Conservation (phyloP, 345 rosid species). For the Linum trigynum region DNA sequence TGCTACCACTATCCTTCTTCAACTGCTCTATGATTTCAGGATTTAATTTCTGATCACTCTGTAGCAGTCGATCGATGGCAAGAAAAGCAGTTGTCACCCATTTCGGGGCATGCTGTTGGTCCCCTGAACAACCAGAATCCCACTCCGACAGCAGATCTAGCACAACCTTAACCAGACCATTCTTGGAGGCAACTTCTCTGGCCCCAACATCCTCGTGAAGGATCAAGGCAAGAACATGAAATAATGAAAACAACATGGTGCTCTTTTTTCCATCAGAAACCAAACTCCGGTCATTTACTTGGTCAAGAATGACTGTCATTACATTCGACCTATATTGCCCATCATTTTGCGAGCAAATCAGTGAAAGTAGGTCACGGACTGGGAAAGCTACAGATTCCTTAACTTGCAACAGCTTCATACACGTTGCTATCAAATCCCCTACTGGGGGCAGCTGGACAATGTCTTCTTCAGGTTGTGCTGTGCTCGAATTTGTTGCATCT, state of each 20-base stretch:
- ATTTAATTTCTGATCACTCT: constrained; percentile 70
- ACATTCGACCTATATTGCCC: constrained; percentile 77
- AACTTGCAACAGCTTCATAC: constrained; percentile 78
- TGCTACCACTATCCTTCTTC: constrained; percentile 36
- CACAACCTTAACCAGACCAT: constrained; percentile 64
- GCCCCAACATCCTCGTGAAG: constrained; percentile 79
- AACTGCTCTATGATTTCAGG: constrained; percentile 64
- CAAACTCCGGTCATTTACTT: constrained; percentile 48
- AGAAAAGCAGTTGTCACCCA: constrained; percentile 96
- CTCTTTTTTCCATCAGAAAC: constrained; percentile 43
- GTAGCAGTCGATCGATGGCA: constrained; percentile 82
- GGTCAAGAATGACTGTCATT: constrained; percentile 62
- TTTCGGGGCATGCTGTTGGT: constrained; percentile 52
- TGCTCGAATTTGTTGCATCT: constrained; percentile 37
- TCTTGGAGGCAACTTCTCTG: constrained; percentile 69
- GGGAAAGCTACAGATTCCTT: constrained; percentile 87
- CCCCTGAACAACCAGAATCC: constrained; percentile 44
- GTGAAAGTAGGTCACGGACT: constrained; percentile 73
- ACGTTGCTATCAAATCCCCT: constrained; percentile 78
- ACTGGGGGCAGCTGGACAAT: constrained; percentile 74
- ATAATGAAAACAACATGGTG: constrained; percentile 48
- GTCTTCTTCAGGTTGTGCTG: constrained; percentile 58
- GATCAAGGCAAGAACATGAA: constrained; percentile 88
- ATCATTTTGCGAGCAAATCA: constrained; percentile 76
- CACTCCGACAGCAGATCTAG: constrained; percentile 65